Evolutionary conservation across 2,329 filamentous ascomycete species (phyloP), one percentile per base, ranked within the genome.

Genomic region (Laburnicola sp.): DNA sequence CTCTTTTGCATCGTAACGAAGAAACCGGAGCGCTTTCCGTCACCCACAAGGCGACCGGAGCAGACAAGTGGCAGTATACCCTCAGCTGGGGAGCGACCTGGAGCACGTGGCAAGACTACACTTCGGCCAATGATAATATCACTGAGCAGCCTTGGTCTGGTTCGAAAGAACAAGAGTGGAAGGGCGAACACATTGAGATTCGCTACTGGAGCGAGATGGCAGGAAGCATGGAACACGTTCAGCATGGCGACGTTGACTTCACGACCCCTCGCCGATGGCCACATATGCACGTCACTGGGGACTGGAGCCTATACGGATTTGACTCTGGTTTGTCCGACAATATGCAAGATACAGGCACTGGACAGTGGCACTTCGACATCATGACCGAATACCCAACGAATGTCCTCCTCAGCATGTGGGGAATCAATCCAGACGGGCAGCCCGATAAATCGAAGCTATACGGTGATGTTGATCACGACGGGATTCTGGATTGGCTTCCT

Each of bases 321-420:
- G 85, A 87, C 62, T 75, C 78, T 23, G 85, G 85, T 2, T 63
- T 86, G 21, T 65, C 74, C 2, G 84, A 84, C 48, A 56, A 71
- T 4, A 80, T 86, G 72, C 63, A 73, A 21, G 76, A 82, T 38
- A 73, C 76, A 27, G 70, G 74, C 4, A 67, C 70, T 21, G 75
- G 83, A 45, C 75, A 77, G 11, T 87, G 85, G 85, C 72, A 76
- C 21, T 82, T 81, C 58, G 76, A 83, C 55, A 83, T 86, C 52
- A 80, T 86, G 77, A 75, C 78, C 3, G 85, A 87, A 62, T 87
- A 83, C 80, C 85, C 85, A 4, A 79, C 80, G 2, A 72, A 79
- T 41, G 79, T 83, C 49, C 84, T 86, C 60, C 71, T 86, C 51
- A 87, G 86, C 57, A 76, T 85, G 4, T 87, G 85, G 85, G 85